A percentile compares a stretch with the other conserved stretches of the same genome.
phyloP scores from a whole-genome alignment of 805 yeast genomes.

The Ogataea degrootiae region DNA sequence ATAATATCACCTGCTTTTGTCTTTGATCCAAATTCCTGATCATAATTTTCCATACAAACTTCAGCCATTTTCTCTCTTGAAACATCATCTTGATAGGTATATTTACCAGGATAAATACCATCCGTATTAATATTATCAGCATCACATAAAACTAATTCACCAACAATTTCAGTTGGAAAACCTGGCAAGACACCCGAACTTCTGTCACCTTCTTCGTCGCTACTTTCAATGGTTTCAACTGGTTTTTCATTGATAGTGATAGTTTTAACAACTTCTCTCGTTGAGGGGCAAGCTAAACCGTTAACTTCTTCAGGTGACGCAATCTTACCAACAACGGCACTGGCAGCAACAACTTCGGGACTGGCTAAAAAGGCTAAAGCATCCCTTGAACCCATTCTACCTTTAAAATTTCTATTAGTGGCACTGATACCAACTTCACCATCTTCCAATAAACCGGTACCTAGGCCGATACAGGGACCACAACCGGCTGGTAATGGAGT shows the following conservation, averaged over 20 bases:
- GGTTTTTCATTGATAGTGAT: constrained; percentile 31
- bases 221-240: constrained; percentile 16
- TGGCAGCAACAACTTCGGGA: constrained; percentile 98
- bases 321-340: constrained; percentile 92
- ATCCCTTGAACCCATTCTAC: constrained; percentile 97
- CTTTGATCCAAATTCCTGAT: constrained; percentile 76
- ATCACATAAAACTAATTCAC: constrained; percentile 92
- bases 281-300: constrained; percentile 49
- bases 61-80: constrained; percentile 95
- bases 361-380: constrained; percentile 95
- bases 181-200: constrained; percentile 76
- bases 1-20: constrained; percentile 83
- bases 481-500: constrained; percentile 96
- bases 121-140: constrained; percentile 97
- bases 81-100: constrained; percentile 97
- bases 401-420: constrained; percentile 97
- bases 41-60: constrained; percentile 99
- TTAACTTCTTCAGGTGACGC: constrained; percentile 85
- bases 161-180: constrained; percentile 83
- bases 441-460: constrained; percentile 86
- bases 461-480: constrained; percentile 98
- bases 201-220: constrained; percentile 31
- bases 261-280: constrained; percentile 44
- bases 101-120: constrained; percentile 98
- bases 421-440: constrained; percentile 99